A percentile compares a stretch with the other conserved stretches of the same genome.
These are phyloP conservation scores for Cryptococcus floricola DNA, from an alignment of 1,284 basidiomycete genomes.

Conservation along the genomic window DNA sequence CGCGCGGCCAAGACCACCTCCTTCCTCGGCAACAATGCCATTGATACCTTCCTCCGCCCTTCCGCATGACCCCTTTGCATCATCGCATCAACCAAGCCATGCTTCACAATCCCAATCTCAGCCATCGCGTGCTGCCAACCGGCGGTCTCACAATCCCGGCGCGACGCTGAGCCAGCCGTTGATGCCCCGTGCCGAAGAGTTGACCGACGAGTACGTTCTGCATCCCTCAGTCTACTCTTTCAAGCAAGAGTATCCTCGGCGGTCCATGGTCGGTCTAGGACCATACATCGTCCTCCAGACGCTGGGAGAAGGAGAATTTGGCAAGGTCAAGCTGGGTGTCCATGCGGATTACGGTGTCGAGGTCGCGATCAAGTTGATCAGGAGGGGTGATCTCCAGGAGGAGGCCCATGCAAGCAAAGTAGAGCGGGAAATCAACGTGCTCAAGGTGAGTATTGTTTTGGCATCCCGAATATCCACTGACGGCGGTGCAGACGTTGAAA, in stretches of 20 bases:
- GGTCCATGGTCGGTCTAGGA: constrained; percentile 86
- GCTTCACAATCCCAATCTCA: constrained; percentile 23
- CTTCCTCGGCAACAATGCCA: constrained; percentile 12
- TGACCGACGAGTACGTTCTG: constrained; percentile 47
- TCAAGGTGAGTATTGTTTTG: constrained; percentile 62
- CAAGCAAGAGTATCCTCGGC: constrained; percentile 72
- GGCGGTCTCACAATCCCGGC: constrained; percentile 46
- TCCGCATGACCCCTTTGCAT: constrained; percentile 26
- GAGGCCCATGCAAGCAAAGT: constrained; percentile 88
- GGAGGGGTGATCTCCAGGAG: constrained; percentile 85
- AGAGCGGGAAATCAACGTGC: constrained; percentile 93
- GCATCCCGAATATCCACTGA: constrained; percentile 11
- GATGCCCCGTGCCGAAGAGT: constrained; percentile 39
- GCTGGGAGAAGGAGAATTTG: constrained; percentile 97
- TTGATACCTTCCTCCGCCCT: constrained; percentile 29
- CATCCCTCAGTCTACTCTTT: constrained; percentile 86
- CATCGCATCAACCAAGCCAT: constrained; percentile 13
- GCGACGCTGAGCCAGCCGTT: constrained; percentile 26
- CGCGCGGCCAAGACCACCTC: constrained; percentile 14
- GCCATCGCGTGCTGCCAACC: constrained; percentile 18
- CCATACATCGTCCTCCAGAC: constrained; percentile 93
- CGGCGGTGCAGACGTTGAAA: constrained; percentile 67
- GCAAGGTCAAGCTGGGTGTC: constrained; percentile 97
- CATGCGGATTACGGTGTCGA: constrained; percentile 95
- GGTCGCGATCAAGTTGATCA: constrained; percentile 98